These are phyloP conservation scores for Hygrophorus pudorinus DNA, from an alignment of 768 basidiomycete species.

Conservation along the genomic window DNA sequence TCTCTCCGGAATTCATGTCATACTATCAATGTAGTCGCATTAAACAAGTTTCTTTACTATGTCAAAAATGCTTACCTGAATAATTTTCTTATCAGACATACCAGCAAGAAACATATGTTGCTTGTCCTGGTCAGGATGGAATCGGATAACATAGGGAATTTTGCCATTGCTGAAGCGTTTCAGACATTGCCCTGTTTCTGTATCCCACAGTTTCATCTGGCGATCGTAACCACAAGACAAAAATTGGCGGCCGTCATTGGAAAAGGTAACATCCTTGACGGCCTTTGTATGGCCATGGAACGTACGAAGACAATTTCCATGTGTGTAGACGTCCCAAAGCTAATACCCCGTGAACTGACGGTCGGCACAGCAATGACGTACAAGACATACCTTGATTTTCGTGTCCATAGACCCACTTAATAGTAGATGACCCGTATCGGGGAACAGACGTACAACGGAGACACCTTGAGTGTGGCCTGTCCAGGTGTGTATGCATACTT, in stretches of 20 bases:
- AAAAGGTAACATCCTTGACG: constrained; percentile 93
- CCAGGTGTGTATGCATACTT: constrained; percentile 94
- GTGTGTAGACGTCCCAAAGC: constrained; percentile 98
- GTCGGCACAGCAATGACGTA: not conserved
- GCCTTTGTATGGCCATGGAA: constrained; percentile 97
- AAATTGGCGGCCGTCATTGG: constrained; percentile 85
- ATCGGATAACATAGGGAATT: constrained; percentile 90
- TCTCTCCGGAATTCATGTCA: constrained; percentile 90
- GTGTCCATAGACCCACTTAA: constrained; percentile 97
- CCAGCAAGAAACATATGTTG: constrained; percentile 95
- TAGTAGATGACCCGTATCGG: constrained; percentile 84
- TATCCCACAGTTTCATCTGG: constrained; percentile 99
- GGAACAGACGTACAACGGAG: constrained; percentile 88
- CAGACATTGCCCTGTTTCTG: constrained; percentile 95
- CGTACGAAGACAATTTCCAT: constrained; percentile 92
- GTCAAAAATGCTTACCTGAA: constrained; percentile 55
- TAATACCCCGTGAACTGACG: constrained; percentile 22
- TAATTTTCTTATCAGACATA: constrained; percentile 99
- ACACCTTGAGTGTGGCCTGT: constrained; percentile 97
- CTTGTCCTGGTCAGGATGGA: constrained; percentile 95
- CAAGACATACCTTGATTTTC: constrained; percentile 74
- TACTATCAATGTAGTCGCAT: constrained; percentile 47
- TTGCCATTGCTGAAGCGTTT: constrained; percentile 97
- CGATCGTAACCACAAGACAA: constrained; percentile 92
- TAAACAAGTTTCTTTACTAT: not conserved